Evolutionary conservation across 2,329 filamentous ascomycete genomes (phyloP).

Genomic region (Pyrenophora teres): DNA sequence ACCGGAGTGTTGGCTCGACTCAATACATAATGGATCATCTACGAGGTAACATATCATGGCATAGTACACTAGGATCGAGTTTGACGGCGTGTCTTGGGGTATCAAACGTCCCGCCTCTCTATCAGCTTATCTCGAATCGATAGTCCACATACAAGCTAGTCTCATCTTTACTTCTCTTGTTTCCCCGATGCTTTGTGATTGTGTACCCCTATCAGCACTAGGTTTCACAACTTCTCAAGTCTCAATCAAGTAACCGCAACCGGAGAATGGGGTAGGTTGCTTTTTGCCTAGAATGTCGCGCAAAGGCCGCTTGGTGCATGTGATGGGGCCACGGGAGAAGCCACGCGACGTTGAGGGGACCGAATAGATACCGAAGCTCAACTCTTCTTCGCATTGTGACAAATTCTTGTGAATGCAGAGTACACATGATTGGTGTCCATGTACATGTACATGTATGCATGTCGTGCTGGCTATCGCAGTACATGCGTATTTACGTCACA

Average conservation of each 20-base stretch:
- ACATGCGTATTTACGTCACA: conserved; percentile 14
- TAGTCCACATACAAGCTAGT: background rate
- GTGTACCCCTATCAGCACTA: no score
- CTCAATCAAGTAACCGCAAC: no score
- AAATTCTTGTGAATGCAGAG: no score
- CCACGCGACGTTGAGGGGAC: no score
- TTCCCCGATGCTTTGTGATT: no score
- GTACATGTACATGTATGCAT: background rate
- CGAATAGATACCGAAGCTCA: no score
- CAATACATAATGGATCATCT: background rate
- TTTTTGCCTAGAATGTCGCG: no score
- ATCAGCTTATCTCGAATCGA: background rate
- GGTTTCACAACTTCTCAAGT: no score
- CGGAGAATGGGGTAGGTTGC: no score
- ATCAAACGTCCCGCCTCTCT: background rate
- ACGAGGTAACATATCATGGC: conserved; percentile 2
- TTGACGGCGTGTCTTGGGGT: background rate
- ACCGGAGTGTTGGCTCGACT: background rate
- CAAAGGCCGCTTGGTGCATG: no score
- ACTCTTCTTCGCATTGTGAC: no score
- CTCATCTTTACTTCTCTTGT: background rate
- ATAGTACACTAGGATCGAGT: background rate
- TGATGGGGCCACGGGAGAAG: no score
- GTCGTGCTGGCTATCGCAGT: background rate
- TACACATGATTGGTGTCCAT: background rate